phyloP scores from a whole-genome alignment of 1,284 basidiomycete genomes.

The Jaminaea rosea region DNA sequence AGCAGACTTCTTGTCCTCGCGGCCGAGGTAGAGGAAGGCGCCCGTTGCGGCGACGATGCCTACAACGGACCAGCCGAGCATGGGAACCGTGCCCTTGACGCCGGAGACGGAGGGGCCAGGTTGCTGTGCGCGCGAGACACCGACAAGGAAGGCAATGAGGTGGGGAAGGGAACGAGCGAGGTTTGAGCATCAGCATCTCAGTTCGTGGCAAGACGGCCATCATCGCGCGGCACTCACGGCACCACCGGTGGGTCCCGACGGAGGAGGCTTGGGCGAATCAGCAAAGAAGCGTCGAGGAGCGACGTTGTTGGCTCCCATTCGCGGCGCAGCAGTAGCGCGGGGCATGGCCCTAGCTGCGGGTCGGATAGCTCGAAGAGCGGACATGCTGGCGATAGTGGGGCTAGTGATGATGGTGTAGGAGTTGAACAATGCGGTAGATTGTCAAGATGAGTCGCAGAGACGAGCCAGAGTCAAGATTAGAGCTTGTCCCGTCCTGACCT shows the following conservation, averaged over 20 bases:
- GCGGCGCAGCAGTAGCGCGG: neutral
- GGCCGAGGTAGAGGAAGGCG: conserved; percentile 7
- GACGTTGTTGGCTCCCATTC: neutral
- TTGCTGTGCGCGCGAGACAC: neutral
- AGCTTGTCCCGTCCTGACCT: too few species aligned
- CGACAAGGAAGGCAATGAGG: neutral
- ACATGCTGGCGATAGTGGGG: neutral
- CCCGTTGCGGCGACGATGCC: neutral
- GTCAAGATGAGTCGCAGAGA: neutral
- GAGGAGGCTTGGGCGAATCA: neutral
- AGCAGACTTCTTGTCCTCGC: conserved; percentile 7
- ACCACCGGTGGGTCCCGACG: neutral
- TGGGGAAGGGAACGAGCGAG: neutral
- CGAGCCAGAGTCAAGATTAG: too few species aligned
- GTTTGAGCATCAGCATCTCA: neutral
- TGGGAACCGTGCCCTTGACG: neutral
- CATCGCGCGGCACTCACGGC: neutral
- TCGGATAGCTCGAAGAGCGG: neutral
- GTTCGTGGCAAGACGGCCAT: neutral
- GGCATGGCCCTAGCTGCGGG: neutral
- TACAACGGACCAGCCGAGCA: neutral
- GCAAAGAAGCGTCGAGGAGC: neutral
- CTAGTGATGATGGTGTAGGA: too few species aligned
- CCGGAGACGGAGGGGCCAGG: neutral
- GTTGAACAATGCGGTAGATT: neutral